Evolutionary conservation across 352 stramenopile genomes (phyloP), one percentile per base, ranked within the genome.

Genomic region (Globisporangium barbulae): DNA sequence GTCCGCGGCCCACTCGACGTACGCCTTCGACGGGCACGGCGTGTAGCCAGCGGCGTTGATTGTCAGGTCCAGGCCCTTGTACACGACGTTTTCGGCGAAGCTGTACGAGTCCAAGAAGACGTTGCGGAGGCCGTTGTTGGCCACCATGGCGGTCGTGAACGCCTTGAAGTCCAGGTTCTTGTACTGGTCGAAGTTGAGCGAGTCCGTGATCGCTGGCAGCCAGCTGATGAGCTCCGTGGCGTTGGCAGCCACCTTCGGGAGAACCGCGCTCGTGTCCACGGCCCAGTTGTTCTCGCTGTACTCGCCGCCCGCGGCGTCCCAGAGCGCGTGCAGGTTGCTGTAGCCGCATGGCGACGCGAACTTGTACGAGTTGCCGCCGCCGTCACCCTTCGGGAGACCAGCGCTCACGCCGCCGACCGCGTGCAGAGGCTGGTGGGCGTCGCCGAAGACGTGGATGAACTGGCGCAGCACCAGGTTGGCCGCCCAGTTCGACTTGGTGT

Each of bases 381-480:
- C 65, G 59, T 91, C 82, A 31, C 82, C 82, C 10, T 64, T 59
- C 5, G 82, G 82, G 42, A 85, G 75, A 39, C 73, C 69, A 1
- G 66, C 65, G 28, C 68, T 83, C 56, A 89, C 69, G 8, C 76
- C 79, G 0, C 70, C 70, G 0, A 88, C 71, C 1, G 75, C 72
- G 71, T 91, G 81, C 30, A 89, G 67, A 0, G 81, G 81, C 55
- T 91, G 80, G 61, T 89, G 78, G 22, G 86, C 54, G 54, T 91
- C 81, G 1, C 74, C 80, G 44, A 88, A 78, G 66, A 89, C 76
- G 71, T 90, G 81, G 67, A 90, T 83, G 70, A 90, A 83, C 70
- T 89, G 77, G 28, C 81, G 81, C 5, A 90, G 50, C 47, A 77
- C 63, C 6, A 88, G 53, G 71, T 90, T 90, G 53, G 74, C 77